phyloP scores from a whole-genome alignment of 2,329 filamentous ascomycete species.

The Botrytis galanthina region DNA sequence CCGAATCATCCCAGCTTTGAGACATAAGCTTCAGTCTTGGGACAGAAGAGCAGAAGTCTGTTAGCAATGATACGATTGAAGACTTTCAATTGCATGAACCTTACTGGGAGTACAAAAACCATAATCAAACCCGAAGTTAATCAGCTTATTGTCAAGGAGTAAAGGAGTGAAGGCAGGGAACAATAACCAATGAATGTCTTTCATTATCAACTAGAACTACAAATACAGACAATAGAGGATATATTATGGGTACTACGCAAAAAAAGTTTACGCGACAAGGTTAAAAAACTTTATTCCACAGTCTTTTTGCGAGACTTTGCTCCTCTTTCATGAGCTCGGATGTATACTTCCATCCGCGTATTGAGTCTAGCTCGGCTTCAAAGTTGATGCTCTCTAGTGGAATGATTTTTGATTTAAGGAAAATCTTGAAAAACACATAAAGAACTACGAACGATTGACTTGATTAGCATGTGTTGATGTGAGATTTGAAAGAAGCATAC shows the following conservation, averaged over 20 bases:
- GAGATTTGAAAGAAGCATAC: background rate
- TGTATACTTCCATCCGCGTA: slow-evolving; percentile 4
- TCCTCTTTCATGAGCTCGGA: slow-evolving; percentile 4
- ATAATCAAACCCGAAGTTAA: background rate
- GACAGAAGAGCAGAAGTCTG: background rate
- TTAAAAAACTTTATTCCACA: slow-evolving; percentile 15
- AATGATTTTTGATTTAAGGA: slow-evolving; percentile 13
- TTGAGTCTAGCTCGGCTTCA: background rate
- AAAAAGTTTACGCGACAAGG: background rate
- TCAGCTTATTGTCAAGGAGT: background rate
- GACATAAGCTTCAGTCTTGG: background rate
- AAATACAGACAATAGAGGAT: background rate
- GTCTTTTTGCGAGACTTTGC: background rate
- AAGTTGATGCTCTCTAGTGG: slow-evolving; percentile 13
- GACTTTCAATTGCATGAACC: background rate
- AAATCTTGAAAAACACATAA: slow-evolving; percentile 16
- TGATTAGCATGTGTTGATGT: background rate
- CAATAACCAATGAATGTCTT: background rate
- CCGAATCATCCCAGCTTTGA: background rate
- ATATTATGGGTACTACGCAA: background rate
- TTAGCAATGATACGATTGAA: background rate
- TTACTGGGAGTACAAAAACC: background rate
- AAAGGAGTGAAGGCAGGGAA: background rate
- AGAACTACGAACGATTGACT: slow-evolving; percentile 21
- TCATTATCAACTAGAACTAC: background rate